Conservation (phyloP, 2,329 filamentous ascomycete genomes). For the Aspergillus ruber region DNA sequence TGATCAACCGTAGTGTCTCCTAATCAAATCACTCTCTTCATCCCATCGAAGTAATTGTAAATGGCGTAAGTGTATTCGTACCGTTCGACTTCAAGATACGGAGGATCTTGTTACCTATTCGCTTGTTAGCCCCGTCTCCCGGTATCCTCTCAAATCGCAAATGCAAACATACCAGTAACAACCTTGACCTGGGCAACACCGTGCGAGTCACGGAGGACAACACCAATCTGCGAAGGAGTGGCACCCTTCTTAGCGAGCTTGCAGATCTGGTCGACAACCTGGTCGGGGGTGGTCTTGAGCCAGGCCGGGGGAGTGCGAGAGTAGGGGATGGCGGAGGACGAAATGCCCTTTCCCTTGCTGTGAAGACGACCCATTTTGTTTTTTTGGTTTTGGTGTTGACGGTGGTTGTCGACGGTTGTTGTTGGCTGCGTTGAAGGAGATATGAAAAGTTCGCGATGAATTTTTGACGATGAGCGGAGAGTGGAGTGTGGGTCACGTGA, state of each 20-base stretch:
- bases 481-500: slow-evolving; percentile 30
- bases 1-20: not conserved
- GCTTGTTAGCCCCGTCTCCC: slow-evolving; percentile 30
- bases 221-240: slow-evolving; percentile 97
- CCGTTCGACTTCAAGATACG: slow-evolving; percentile 96
- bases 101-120: slow-evolving; percentile 95
- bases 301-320: slow-evolving; percentile 86
- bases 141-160: not conserved
- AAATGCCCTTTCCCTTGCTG: slow-evolving; percentile 99
- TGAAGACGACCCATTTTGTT: slow-evolving; percentile 69
- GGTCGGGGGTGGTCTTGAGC: slow-evolving; percentile 98
- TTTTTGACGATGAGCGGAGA: slow-evolving; percentile 8
- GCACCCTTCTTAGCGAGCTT: slow-evolving; percentile 99
- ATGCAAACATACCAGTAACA: slow-evolving; percentile 69
- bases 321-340: slow-evolving; percentile 91
- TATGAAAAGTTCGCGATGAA: not conserved
- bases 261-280: slow-evolving; percentile 98
- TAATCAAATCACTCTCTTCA: slow-evolving; percentile 11
- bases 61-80: slow-evolving; percentile 49
- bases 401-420: slow-evolving; percentile 22
- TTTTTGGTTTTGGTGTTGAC: slow-evolving; percentile 15
- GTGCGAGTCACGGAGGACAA: slow-evolving; percentile 95
- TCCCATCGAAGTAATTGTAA: slow-evolving; percentile 15
- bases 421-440: slow-evolving; percentile 6
- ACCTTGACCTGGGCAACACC: slow-evolving; percentile 97